These are phyloP conservation scores for Gautieria morchelliformis DNA, from an alignment of 768 basidiomycete species.

Conservation along the genomic window DNA sequence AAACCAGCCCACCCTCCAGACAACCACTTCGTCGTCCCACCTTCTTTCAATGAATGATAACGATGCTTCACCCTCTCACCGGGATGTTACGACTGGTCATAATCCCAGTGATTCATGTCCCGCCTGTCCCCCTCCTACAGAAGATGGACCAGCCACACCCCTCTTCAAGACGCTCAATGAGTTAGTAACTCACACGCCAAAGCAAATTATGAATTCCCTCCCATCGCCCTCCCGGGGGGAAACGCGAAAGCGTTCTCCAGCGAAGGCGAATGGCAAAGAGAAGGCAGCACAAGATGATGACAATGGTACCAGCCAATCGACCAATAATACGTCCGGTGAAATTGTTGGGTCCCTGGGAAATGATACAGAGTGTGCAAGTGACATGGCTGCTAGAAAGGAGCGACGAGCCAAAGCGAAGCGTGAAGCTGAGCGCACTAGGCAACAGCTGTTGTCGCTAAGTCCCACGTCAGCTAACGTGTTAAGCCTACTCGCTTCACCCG, in stretches of 20 bases:
- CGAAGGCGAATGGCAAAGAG: background rate
- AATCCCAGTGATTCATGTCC: no score
- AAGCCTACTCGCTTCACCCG: constrained; percentile 24
- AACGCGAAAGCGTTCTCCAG: background rate
- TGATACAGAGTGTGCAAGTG: background rate
- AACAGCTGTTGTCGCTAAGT: constrained; percentile 45
- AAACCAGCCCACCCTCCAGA: no score
- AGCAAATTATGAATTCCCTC: background rate
- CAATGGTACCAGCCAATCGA: background rate
- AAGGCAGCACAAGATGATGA: background rate
- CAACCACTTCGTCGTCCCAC: no score
- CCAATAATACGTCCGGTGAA: background rate
- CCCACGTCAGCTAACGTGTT: constrained; percentile 42
- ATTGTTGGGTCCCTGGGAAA: background rate
- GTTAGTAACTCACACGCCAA: background rate
- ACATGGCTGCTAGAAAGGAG: constrained; percentile 4
- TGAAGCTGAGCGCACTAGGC: background rate
- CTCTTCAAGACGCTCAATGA: background rate
- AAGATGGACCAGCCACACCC: background rate
- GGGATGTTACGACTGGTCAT: no score
- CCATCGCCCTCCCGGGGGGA: background rate
- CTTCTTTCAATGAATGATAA: no score
- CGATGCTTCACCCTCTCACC: no score
- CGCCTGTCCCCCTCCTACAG: background rate
- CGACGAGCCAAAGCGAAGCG: constrained; percentile 9